These are phyloP conservation scores for Aureobasidium melanogenum DNA, from an alignment of 2,329 filamentous ascomycete species.

Conservation along the genomic window DNA sequence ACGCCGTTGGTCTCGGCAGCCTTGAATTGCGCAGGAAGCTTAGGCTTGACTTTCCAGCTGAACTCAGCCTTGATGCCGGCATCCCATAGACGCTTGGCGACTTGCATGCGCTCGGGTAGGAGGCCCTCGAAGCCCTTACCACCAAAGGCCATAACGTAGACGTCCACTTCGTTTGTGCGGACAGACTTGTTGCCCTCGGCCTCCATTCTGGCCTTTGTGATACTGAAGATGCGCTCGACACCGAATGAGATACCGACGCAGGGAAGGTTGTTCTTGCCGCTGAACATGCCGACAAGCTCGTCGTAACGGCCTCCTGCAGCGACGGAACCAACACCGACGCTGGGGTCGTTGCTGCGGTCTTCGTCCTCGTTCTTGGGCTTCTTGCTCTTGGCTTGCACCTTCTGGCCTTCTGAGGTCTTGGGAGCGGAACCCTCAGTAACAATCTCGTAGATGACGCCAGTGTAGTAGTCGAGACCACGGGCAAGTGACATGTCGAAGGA, in stretches of 20 bases:
- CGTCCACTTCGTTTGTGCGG: constrained; percentile 70
- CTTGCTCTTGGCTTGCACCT: constrained; percentile 40
- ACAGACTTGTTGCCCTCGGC: constrained; percentile 48
- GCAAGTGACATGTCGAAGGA: constrained; percentile 88
- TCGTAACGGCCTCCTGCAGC: constrained; percentile 89
- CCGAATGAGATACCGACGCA: constrained; percentile 89
- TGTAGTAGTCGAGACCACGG: constrained; percentile 88
- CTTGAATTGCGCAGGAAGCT: constrained; percentile 83
- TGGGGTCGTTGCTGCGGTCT: constrained; percentile 70
- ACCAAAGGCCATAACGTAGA: constrained; percentile 91
- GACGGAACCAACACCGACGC: constrained; percentile 74
- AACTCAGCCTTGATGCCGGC: constrained; percentile 89
- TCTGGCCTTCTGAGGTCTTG: constrained; percentile 31
- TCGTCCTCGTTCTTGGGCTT: constrained; percentile 47
- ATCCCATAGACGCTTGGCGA: constrained; percentile 71
- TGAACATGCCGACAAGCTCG: constrained; percentile 90
- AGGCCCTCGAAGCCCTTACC: constrained; percentile 76
- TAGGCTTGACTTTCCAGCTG: constrained; percentile 82
- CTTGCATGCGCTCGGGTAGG: constrained; percentile 72
- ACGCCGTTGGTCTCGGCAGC: constrained; percentile 70
- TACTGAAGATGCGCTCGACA: constrained; percentile 89
- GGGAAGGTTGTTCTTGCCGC: constrained; percentile 65
- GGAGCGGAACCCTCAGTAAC: constrained; percentile 71
- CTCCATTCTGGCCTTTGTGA: constrained; percentile 69
- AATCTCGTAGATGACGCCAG: constrained; percentile 83